A percentile compares a stretch with the other conserved stretches of the same genome.
Conservation (phyloP, 2,329 filamentous ascomycete species). For the Intubia oerlemansii region DNA sequence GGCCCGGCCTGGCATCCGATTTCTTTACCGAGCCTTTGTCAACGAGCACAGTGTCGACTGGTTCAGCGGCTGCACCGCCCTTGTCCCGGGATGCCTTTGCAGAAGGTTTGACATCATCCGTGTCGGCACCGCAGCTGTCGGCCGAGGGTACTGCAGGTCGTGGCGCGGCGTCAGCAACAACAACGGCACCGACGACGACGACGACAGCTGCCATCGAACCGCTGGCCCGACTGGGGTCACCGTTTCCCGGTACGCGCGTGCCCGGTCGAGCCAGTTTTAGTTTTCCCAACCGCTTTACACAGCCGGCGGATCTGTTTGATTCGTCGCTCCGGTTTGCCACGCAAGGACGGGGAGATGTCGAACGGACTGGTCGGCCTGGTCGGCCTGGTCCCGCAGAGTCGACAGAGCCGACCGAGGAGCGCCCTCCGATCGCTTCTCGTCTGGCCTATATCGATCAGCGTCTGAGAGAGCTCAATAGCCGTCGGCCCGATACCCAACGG, state of each 20-base stretch:
- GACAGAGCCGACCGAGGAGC: constrained; percentile 14
- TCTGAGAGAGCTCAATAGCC: constrained; percentile 29
- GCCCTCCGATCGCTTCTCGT: constrained; percentile 25
- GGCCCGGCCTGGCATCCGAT: constrained; percentile 31
- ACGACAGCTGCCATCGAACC: no score
- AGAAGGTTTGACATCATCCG: constrained; percentile 10
- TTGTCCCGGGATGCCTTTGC: constrained; percentile 1
- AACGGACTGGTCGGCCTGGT: no score
- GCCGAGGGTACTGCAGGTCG: background rate
- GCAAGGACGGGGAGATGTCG: no score
- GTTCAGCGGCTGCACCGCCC: constrained; percentile 15
- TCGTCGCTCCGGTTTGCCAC: constrained; percentile 33
- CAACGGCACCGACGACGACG: constrained; percentile 4
- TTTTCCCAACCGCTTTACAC: constrained; percentile 35
- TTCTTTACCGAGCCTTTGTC: constrained; percentile 26
- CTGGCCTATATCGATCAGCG: constrained; percentile 37
- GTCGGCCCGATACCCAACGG: constrained; percentile 14
- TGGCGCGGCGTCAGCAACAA: background rate
- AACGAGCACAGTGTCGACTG: constrained; percentile 15
- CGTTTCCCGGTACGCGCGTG: constrained; percentile 21
- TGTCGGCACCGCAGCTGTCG: constrained; percentile 11
- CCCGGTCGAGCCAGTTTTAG: constrained; percentile 25
- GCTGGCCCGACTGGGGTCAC: constrained; percentile 29
- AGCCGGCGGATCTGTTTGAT: constrained; percentile 22
- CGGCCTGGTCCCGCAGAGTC: constrained; percentile 16